Base-by-base conservation (phyloP, 75 land plant species). In the Pseudotsuga menziesii region DNA sequence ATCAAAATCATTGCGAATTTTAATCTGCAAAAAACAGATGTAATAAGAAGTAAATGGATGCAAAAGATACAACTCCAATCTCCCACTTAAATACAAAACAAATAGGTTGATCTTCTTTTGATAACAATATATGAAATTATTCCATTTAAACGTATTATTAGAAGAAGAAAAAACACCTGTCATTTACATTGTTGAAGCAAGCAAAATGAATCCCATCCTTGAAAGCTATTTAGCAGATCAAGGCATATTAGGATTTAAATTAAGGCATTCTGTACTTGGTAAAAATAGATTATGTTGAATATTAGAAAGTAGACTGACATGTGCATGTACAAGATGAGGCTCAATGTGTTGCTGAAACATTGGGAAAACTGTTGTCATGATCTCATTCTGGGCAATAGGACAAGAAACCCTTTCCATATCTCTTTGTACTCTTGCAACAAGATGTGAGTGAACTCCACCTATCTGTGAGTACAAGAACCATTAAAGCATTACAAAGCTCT, bases 361-460 rank as follows among this genome's bases (percentile, higher is more conserved):
- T 32, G 99, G 98, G 80, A 97, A 97, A 16, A 97, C 92, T 3
- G 92, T 92, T 58, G 85, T 92, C 98, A 97, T 97, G 60, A 97
- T 89, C 61, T 94, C 98, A 82, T 92, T 86, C 60, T 92, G 92
- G 29, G 98, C 91, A 61, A 91, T 82, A 23, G 88, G 86, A 58
- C 84, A 74, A 22, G 84, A 90, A 78, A 80, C 85, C 76, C 89
- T 84, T 61, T 84, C 86, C 79, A 94, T 87, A 78, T 97, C 99
- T 64, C 98, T 82, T 73, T 88, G 92, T 52, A 95, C 99, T 81
- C 99, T 88, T 80, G 94, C 81, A 82, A 97, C 86, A 59, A 97
- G 90, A 80, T 97, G 99, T 32, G 98, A 97, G 86, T 97, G 99
- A 60, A 97, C 99, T 81, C 99, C 99, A 57, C 99, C 99, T 87